Evolutionary conservation across 1,284 basidiomycete genomes (phyloP).

Genomic region (Athelia psychrophila): DNA sequence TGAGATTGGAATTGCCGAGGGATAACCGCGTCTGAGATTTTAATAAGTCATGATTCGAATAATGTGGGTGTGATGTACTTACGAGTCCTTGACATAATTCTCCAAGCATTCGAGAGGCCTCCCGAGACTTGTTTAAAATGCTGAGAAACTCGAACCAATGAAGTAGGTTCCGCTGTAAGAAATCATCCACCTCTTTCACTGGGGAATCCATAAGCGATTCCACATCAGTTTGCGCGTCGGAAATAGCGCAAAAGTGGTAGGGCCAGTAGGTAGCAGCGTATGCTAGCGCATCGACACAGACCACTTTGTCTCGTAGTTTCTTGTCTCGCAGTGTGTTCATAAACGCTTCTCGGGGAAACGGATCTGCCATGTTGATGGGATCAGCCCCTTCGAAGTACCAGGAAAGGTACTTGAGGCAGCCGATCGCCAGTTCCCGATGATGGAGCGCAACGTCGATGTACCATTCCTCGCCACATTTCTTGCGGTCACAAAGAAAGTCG

Average conservation of each 20-base stretch:
- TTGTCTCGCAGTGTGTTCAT: slow-evolving; percentile 5
- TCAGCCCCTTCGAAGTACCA: too few species aligned
- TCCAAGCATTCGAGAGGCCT: slow-evolving; percentile 24
- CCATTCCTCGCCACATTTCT: slow-evolving; percentile 24
- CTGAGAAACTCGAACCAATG: slow-evolving; percentile 30
- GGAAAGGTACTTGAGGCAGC: too few species aligned
- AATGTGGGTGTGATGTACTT: slow-evolving; percentile 1
- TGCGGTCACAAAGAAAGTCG: slow-evolving; percentile 26
- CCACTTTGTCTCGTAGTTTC: slow-evolving; percentile 7
- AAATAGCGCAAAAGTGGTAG: slow-evolving; percentile 20
- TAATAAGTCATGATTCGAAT: too few species aligned
- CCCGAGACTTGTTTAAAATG: slow-evolving; percentile 24
- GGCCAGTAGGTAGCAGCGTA: slow-evolving; percentile 24
- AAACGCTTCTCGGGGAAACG: too few species aligned
- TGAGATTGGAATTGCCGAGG: too few species aligned
- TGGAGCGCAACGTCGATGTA: slow-evolving; percentile 24
- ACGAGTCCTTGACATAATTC: slow-evolving; percentile 25
- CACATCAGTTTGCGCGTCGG: slow-evolving; percentile 5
- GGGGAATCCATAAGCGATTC: slow-evolving; percentile 6
- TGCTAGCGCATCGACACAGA: slow-evolving; percentile 19
- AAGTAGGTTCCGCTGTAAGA: slow-evolving; percentile 21
- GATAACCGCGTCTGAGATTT: too few species aligned
- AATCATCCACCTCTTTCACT: slow-evolving; percentile 8
- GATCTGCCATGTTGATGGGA: too few species aligned
- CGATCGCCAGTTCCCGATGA: too few species aligned